Conservation (phyloP, 2,329 filamentous ascomycete species). For the Fusarium solani-melongenae region DNA sequence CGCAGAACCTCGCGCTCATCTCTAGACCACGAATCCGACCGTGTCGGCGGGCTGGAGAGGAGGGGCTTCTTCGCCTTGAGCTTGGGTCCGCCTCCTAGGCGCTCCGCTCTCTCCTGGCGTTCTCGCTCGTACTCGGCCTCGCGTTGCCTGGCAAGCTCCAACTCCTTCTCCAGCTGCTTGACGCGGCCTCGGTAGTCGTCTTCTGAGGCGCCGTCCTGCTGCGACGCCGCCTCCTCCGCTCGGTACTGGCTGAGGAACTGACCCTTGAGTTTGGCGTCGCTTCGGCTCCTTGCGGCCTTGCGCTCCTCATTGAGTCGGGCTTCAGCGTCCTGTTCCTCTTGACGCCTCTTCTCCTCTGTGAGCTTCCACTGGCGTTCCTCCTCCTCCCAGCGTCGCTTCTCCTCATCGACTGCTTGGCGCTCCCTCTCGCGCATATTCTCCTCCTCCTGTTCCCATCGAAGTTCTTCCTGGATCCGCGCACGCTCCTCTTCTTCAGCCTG, state of each 20-base stretch:
- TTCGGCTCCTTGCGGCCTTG: slow-evolving; percentile 68
- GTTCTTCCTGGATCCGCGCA: slow-evolving; percentile 71
- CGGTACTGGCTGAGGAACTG: slow-evolving; percentile 91
- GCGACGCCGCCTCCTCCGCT: slow-evolving; percentile 64
- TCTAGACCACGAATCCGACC: slow-evolving; percentile 72
- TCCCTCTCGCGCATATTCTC: slow-evolving; percentile 69
- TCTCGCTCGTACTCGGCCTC: slow-evolving; percentile 71
- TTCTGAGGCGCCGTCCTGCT: slow-evolving; percentile 46
- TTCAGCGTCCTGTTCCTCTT: slow-evolving; percentile 80
- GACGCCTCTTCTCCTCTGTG: slow-evolving; percentile 76
- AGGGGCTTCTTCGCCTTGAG: slow-evolving; percentile 43
- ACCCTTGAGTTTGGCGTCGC: slow-evolving; percentile 78
- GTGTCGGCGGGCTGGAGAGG: slow-evolving; percentile 48
- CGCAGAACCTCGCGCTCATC: slow-evolving; percentile 74
- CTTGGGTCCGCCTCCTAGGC: slow-evolving; percentile 23
- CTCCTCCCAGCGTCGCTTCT: slow-evolving; percentile 81
- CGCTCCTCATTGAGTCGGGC: slow-evolving; percentile 75
- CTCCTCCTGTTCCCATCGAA: slow-evolving; percentile 74
- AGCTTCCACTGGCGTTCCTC: slow-evolving; percentile 81
- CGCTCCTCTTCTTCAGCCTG: slow-evolving; percentile 72
- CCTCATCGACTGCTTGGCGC: slow-evolving; percentile 70
- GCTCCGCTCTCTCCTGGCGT: slow-evolving; percentile 61
- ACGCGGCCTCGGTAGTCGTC: slow-evolving; percentile 74
- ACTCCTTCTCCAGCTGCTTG: slow-evolving; percentile 80
- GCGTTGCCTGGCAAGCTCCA: slow-evolving; percentile 70